Conservation (phyloP, 768 basidiomycete genomes). For the Trametes maxima region DNA sequence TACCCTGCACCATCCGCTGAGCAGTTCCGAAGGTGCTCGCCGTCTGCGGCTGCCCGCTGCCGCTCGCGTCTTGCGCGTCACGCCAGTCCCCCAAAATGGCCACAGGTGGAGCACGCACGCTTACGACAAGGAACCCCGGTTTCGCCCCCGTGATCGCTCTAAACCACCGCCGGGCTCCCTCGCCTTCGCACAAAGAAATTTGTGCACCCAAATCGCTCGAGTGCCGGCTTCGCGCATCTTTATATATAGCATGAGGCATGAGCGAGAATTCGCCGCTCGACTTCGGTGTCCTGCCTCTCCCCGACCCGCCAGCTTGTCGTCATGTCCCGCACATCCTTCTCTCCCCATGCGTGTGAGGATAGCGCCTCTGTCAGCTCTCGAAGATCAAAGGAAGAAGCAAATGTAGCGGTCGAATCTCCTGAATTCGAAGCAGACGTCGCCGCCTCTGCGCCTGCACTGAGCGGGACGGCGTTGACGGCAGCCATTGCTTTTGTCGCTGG, state of each 20-base stretch:
- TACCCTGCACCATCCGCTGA: background rate
- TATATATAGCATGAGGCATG: constrained; percentile 4
- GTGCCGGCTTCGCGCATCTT: background rate
- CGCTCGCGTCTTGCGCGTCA: background rate
- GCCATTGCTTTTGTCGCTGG: constrained; percentile 60
- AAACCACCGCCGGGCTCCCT: constrained; percentile 3
- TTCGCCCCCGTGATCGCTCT: constrained; percentile 16
- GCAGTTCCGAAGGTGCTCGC: background rate
- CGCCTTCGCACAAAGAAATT: constrained; percentile 4
- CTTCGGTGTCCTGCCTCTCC: background rate
- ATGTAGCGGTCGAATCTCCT: constrained; percentile 2
- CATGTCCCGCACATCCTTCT: constrained; percentile 22
- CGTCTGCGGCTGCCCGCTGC: background rate
- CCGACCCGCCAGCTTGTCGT: background rate
- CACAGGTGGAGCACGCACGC: constrained; percentile 16
- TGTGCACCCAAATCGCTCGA: background rate
- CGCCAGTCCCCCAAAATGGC: constrained; percentile 9
- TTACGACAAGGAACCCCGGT: constrained; percentile 10
- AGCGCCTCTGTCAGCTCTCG: constrained; percentile 9
- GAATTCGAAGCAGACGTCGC: constrained; percentile 41
- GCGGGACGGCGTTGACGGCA: constrained; percentile 48
- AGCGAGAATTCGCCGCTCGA: background rate
- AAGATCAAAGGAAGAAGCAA: constrained; percentile 6
- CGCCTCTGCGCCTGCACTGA: constrained; percentile 36
- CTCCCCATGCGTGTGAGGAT: constrained; percentile 4